A percentile compares a stretch with the other conserved stretches of the same genome.
Evolutionary conservation across 805 yeast species (phyloP).

Genomic region (Teunomyces atbi): DNA sequence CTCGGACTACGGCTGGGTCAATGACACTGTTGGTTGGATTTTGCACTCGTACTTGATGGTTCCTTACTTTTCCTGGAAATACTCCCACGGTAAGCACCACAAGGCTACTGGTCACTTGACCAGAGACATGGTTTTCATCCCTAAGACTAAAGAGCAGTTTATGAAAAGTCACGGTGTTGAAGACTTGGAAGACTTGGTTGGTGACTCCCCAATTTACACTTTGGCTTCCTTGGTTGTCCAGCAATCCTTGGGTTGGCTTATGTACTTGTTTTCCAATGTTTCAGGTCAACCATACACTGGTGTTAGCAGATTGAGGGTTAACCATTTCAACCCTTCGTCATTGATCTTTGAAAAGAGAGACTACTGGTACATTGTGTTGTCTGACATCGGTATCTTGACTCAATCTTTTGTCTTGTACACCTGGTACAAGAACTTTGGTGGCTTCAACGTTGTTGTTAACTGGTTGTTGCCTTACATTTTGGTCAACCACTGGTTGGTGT

Average conservation of each 20-base stretch:
- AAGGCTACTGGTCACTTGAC: conserved; percentile 61
- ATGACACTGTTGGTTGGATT: conserved; percentile 60
- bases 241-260: conserved; percentile 56
- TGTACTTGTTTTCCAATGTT: conserved; percentile 46
- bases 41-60: conserved; percentile 56
- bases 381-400: conserved; percentile 54
- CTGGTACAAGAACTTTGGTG: conserved; percentile 50
- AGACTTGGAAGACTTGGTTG: conserved; percentile 45
- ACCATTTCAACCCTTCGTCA: conserved; percentile 55
- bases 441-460: conserved; percentile 49
- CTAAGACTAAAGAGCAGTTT: conserved; percentile 50
- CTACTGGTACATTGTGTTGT: conserved; percentile 53
- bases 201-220: conserved; percentile 54
- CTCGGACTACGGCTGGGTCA: conserved; percentile 51
- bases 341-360: conserved; percentile 55
- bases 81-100: conserved; percentile 59
- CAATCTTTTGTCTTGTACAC: conserved; percentile 47
- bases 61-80: conserved; percentile 65
- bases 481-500: conserved; percentile 66
- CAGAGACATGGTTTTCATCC: conserved; percentile 60
- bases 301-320: conserved; percentile 39
- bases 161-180: conserved; percentile 30
- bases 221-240: conserved; percentile 46
- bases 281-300: conserved; percentile 52
- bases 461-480: conserved; percentile 60